phyloP scores from a whole-genome alignment of 139 green algal genomes.

The Chara braunii region DNA sequence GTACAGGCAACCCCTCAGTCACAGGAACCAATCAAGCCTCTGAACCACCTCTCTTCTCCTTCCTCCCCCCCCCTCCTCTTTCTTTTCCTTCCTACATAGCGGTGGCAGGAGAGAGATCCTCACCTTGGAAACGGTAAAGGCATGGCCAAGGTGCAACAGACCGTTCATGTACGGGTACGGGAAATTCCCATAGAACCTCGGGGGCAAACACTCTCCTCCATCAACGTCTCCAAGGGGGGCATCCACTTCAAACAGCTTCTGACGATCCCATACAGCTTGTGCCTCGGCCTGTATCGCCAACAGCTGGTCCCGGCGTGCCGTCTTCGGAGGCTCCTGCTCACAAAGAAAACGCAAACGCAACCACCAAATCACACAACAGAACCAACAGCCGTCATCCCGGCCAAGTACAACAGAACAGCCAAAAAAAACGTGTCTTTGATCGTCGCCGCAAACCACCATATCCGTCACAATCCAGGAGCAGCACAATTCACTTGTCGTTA shows the following conservation, averaged over 20 bases:
- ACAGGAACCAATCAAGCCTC: too few species aligned
- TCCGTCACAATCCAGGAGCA: background rate
- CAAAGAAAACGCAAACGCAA: background rate
- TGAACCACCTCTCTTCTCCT: too few species aligned
- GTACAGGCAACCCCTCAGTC: too few species aligned
- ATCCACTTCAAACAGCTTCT: conserved; percentile 77
- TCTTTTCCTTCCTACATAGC: too few species aligned
- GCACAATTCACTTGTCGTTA: background rate
- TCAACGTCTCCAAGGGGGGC: conserved; percentile 49
- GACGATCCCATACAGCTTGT: conserved; percentile 72
- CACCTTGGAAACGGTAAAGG: conserved; percentile 94
- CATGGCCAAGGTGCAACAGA: conserved; percentile 93
- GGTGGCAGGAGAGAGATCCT: background rate
- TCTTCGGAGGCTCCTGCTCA: conserved; percentile 1
- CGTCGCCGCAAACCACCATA: background rate
- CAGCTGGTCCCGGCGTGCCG: conserved; percentile 66
- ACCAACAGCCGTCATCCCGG: background rate
- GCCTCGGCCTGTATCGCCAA: conserved; percentile 62
- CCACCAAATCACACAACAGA: background rate
- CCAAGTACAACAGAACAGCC: background rate
- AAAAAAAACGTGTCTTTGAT: background rate
- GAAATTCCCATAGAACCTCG: conserved; percentile 98
- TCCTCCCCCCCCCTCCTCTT: too few species aligned
- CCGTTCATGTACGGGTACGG: conserved; percentile 99
- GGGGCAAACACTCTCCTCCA: too few species aligned